Conservation (phyloP, 768 basidiomycete genomes). For the Pulveroboletus sp. region DNA sequence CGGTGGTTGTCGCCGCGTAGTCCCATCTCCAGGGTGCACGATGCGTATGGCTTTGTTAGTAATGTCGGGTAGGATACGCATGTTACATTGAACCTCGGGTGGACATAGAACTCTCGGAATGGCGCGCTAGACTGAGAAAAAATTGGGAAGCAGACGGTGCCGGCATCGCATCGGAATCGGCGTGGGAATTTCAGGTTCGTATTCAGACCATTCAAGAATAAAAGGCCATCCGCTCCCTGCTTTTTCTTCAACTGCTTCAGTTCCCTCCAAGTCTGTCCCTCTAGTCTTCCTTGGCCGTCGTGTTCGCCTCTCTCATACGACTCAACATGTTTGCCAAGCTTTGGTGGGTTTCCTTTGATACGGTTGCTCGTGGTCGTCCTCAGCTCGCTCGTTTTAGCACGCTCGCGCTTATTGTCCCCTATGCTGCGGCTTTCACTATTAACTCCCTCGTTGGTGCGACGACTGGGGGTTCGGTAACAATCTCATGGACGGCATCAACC, state of each 20-base stretch:
- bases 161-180: conserved; percentile 17
- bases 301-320: conserved; percentile 8
- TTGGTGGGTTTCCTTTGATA: conserved; percentile 30
- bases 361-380: background rate
- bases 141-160: conserved; percentile 9
- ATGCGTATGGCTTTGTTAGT: background rate
- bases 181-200: conserved; percentile 20
- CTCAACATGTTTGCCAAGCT: conserved; percentile 50
- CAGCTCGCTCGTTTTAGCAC: conserved; percentile 25
- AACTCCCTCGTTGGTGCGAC: conserved; percentile 31
- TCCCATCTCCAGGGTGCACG: conserved; percentile 8
- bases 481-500: conserved; percentile 42
- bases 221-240: conserved; percentile 10
- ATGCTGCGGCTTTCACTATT: conserved; percentile 43
- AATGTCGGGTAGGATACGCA: conserved; percentile 6
- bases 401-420: conserved; percentile 42
- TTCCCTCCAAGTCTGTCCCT: conserved; percentile 17
- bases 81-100: background rate
- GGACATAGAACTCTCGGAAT: conserved; percentile 12
- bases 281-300: conserved; percentile 2
- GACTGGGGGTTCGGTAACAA: conserved; percentile 32
- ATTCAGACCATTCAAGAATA: conserved; percentile 15
- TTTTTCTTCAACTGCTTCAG: conserved; percentile 6
- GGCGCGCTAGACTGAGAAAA: conserved; percentile 12
- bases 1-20: background rate